Base-by-base conservation (phyloP, 352 stramenopile genomes). In the Phytophthora cryptogea region DNA sequence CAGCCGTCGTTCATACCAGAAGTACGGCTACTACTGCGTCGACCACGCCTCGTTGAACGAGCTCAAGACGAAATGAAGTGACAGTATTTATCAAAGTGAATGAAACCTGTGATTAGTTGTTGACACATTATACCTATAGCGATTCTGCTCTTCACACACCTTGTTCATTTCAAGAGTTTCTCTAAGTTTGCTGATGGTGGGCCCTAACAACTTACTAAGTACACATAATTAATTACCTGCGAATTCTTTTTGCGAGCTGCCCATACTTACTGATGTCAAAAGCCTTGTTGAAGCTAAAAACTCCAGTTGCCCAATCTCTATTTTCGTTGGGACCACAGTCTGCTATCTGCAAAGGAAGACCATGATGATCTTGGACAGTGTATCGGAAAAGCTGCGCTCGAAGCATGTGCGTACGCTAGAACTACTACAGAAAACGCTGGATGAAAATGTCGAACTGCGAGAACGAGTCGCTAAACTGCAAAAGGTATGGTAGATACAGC, bases 371-470 rank as follows among this genome's bases (percentile, higher is more conserved):
- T 63, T 87, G 45, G 79, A 89, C 51, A 85, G 74, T 28, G 83
- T 80, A 3, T 76, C 80, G 23, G 83, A 92, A 66, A 74, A 81
- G 51, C 65, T 92, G 39, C 78, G 83, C 30, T 89, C 83, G 57
- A 92, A 92, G 70, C 83, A 92, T 56, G 83, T 92, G 17, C 80
- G 83, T 13, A 92, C 83, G 27, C 77, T 92, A 1, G 83, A 92
- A 62, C 60, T 92, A 30, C 73, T 92, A 16, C 83, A 92, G 54
- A 89, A 89, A 64, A 92, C 83, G 23, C 60, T 92, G 2, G 83
- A 92, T 41, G 83, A 90, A 55, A 92, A 92, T 56, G 80, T 76
- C 31, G 80, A 87, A 48, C 67, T 92, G 39, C 80, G 77, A 4
- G 72, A 86, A 16, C 62, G 62, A 2, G 31, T 89, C 2, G 66